phyloP scores from a whole-genome alignment of 208 protist genomes.

The Trypanosoma rangeli region DNA sequence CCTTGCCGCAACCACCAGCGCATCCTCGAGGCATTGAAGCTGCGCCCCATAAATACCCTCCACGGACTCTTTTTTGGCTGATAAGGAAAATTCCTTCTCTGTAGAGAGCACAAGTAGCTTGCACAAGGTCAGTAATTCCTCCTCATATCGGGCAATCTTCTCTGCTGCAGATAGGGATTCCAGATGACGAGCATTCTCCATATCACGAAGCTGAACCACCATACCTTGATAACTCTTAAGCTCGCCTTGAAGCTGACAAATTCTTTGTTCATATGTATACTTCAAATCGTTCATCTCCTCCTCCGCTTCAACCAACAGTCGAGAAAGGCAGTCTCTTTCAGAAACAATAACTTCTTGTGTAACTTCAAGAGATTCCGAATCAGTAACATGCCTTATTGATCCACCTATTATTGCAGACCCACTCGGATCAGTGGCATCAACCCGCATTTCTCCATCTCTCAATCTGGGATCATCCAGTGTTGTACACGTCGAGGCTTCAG shows the following conservation, averaged over 20 bases:
- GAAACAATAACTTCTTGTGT: neutral
- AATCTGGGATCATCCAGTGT: neutral
- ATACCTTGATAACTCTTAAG: constrained; percentile 6
- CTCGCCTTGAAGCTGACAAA: constrained; percentile 12
- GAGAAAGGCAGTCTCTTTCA: constrained; percentile 1
- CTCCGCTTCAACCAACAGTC: constrained; percentile 4
- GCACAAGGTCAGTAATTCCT: constrained; percentile 1
- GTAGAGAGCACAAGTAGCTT: constrained; percentile 5
- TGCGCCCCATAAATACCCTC: neutral
- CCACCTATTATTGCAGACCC: neutral
- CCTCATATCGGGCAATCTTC: constrained; percentile 2
- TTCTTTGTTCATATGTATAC: constrained; percentile 16
- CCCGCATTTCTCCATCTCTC: neutral
- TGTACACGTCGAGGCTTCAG: neutral
- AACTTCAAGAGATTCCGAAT: neutral
- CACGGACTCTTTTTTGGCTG: neutral
- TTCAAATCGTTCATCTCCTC: constrained; percentile 23
- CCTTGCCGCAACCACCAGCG: constrained; percentile 4
- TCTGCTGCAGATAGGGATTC: constrained; percentile 1
- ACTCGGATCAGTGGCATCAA: neutral
- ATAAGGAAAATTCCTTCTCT: constrained; percentile 2
- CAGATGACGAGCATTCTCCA: constrained; percentile 1
- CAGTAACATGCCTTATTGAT: neutral
- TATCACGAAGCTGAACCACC: neutral
- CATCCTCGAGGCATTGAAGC: constrained; percentile 18